Evolutionary conservation across 441 rosid genomes (phyloP).

Genomic region (Corymbia calophylla): DNA sequence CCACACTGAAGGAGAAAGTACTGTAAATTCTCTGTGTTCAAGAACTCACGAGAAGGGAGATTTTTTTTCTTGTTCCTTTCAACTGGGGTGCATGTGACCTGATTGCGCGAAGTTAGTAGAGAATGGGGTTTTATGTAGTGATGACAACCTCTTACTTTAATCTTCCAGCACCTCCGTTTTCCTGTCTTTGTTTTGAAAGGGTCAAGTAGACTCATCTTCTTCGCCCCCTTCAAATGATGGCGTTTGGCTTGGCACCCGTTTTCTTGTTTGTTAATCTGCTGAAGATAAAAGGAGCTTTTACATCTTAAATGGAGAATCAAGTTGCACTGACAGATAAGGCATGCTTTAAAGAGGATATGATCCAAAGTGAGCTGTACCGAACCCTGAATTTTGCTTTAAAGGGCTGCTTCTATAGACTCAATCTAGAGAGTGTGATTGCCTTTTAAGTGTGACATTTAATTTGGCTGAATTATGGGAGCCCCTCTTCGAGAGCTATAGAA

Average conservation of each 20-base stretch:
- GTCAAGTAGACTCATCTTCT: background rate
- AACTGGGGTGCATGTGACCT: background rate
- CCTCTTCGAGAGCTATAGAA: background rate
- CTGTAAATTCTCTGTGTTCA: background rate
- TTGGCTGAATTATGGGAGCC: background rate
- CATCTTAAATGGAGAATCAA: background rate
- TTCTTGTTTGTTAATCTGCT: background rate
- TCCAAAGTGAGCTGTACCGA: background rate
- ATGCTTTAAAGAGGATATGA: background rate
- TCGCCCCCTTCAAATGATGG: no score
- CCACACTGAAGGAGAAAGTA: background rate
- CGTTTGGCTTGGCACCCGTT: background rate
- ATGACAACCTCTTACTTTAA: background rate
- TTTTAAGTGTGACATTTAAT: background rate
- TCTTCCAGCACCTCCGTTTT: background rate
- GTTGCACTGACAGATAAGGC: background rate
- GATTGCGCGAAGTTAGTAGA: background rate
- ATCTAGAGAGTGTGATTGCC: background rate
- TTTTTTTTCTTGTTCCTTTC: background rate
- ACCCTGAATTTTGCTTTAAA: background rate
- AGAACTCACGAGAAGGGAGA: background rate
- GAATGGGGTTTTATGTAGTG: background rate
- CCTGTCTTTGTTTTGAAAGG: background rate
- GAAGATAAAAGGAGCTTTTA: background rate
- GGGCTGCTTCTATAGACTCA: background rate